Base-by-base conservation (phyloP, 1,139 yeast species). In the Zygoascus sp. region DNA sequence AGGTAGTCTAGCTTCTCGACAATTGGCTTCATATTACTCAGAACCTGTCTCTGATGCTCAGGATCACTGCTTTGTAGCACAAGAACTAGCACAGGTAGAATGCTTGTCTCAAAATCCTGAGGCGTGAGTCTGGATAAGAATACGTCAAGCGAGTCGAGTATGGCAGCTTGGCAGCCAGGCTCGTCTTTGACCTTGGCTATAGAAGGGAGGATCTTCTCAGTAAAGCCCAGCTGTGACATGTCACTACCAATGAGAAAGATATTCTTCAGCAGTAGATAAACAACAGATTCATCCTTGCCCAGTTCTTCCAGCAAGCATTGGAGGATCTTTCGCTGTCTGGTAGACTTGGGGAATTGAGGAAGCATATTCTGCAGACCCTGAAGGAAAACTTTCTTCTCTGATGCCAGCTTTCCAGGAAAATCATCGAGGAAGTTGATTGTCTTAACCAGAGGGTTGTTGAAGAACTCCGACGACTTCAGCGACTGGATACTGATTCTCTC, bases 341-440 rank as follows among this genome's bases (percentile, higher is more conserved):
- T 77, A 5, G 77, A 69, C 20, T 75, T 69, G 1, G 97, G 97
- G 58, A 89, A 87, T 54, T 81, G 80, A 5, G 75, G 72, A 37
- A 88, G 67, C 32, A 85, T 72, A 13, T 70, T 67, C 11, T 77
- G 67, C 45, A 90, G 69, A 0, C 90, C 90, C 49, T 75, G 73
- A 58, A 90, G 70, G 61, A 88, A 89, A 0, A 80, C 72, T 32
- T 77, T 65, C 58, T 83, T 84, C 50, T 90, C 97, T 11, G 77
- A 76, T 2, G 73, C 68, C 1, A 82, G 67, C 55, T 86, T 83
- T 1, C 96, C 87, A 7, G 90, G 79, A 53, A 87, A 82, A 51
- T 87, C 95, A 61, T 90, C 97, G 43, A 92, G 66, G 58, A 85
- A 83, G 65, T 84, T 79, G 72, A 92, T 75, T 2, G 95, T 83